Evolutionary conservation across 2,329 filamentous ascomycete species (phyloP).

Genomic region (Cercospora sojina): DNA sequence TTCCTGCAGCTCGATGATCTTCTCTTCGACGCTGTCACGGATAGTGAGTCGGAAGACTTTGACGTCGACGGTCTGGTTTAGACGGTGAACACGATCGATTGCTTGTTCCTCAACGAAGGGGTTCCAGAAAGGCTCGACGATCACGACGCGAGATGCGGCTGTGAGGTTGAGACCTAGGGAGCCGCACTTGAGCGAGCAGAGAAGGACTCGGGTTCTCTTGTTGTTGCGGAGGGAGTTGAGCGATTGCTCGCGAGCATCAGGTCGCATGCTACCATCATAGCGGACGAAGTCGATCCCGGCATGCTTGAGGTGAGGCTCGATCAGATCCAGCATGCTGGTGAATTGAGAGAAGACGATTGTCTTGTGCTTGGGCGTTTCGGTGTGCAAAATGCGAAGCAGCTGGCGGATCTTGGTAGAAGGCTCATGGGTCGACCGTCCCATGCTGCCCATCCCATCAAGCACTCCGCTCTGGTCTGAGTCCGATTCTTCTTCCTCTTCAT

Average conservation of each 20-base stretch:
- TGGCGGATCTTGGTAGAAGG: slow-evolving; percentile 90
- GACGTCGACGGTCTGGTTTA: slow-evolving; percentile 93
- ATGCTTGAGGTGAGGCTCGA: slow-evolving; percentile 82
- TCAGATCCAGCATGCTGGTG: slow-evolving; percentile 94
- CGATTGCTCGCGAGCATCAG: slow-evolving; percentile 86
- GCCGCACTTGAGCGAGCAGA: slow-evolving; percentile 93
- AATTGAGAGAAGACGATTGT: slow-evolving; percentile 99
- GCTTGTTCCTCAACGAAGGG: slow-evolving; percentile 97
- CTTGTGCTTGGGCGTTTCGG: slow-evolving; percentile 80
- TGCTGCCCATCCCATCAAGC: slow-evolving; percentile 24
- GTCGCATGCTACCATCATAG: slow-evolving; percentile 94
- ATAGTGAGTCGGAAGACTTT: slow-evolving; percentile 94
- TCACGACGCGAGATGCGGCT: slow-evolving; percentile 87
- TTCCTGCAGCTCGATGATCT: slow-evolving; percentile 91
- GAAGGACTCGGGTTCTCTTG: slow-evolving; percentile 71
- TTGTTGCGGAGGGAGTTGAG: slow-evolving; percentile 74
- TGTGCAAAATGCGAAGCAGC: slow-evolving; percentile 74
- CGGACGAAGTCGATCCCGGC: slow-evolving; percentile 77
- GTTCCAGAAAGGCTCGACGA: slow-evolving; percentile 98
- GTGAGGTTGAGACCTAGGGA: slow-evolving; percentile 92
- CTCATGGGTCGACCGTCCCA: slow-evolving; percentile 48
- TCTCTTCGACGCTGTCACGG: slow-evolving; percentile 81
- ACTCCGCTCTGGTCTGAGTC: slow-evolving; percentile 46
- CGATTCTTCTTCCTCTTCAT: slow-evolving; percentile 40
- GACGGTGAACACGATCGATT: slow-evolving; percentile 96